Base-by-base conservation (phyloP, 331 rosid genomes). In the Pyrus hybrid region DNA sequence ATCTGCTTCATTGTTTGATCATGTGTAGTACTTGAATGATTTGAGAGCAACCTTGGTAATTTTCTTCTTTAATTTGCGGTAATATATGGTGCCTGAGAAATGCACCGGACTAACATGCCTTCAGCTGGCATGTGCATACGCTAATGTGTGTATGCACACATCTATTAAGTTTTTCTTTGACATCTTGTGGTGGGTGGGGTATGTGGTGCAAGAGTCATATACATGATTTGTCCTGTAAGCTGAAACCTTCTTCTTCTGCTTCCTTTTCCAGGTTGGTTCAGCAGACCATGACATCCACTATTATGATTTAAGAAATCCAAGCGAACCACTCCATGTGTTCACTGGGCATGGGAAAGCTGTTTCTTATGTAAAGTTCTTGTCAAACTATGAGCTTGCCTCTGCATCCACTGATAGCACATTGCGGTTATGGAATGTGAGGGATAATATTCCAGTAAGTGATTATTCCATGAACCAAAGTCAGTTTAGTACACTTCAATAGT, bases 231-330 rank as follows among this genome's bases (percentile, higher is more conserved):
- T 53, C 28, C 32, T 56, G 65, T 72, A n/a, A 71, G 29, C 54
- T 30, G 43, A n/a, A 13, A 41, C 17, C 5, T 13, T 33, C 61
- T 54, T n/a, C 21, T 35, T 66, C 41, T 70, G 43, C 67, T 68
- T 32, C 67, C 41, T 5, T 72, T 83, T 63, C 71, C 65, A 94
- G 99, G 96, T 92, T 86, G 99, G 99, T 45, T 94, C 97, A 57
- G 99, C 99, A 74, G 97, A 94, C 56, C 99, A 92, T 83, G 92
- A 92, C 84, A 90, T 94, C 70, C 97, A 94, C 90, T 94, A 89
- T 82, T 94, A 92, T 83, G 99, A 94, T 85, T 73, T 94, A 81
- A 86, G 99, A 84, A 92, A 92, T 75, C 77, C 71, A 62, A 90
- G 96, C 68, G 93, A 87, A 28, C 97, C 97, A 8, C 89, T 94